Evolutionary conservation across 106 monocot species (phyloP).

Genomic region (Dendrobium chrysotoxum): DNA sequence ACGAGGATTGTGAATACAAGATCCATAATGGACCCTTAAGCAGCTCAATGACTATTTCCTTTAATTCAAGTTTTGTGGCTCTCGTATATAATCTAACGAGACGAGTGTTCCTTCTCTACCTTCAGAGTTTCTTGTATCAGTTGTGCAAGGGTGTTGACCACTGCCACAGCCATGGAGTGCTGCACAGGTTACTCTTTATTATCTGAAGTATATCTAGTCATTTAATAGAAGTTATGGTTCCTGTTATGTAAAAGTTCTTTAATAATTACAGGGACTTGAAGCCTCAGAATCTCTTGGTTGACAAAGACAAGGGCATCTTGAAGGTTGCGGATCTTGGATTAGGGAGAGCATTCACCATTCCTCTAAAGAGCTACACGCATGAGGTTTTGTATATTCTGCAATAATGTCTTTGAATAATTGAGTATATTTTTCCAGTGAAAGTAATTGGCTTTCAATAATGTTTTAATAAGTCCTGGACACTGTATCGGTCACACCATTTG

Average conservation of each 20-base stretch:
- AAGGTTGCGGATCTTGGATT: conserved; percentile 98
- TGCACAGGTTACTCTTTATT: conserved; percentile 65
- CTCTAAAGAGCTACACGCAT: conserved; percentile 95
- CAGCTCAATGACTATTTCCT: too few relatives aligned
- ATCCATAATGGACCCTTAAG: too few relatives aligned
- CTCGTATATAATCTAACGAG: not conserved
- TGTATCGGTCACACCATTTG: not conserved
- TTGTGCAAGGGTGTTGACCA: conserved; percentile 96
- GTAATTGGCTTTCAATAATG: not conserved
- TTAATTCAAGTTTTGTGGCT: not conserved
- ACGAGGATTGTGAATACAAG: not conserved
- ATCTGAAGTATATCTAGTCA: not conserved
- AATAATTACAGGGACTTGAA: conserved; percentile 69
- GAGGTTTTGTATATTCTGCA: conserved; percentile 42
- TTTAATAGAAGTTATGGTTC: not conserved
- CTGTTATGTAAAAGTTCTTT: not conserved
- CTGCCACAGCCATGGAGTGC: conserved; percentile 94
- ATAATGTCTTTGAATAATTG: not conserved
- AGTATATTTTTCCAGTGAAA: not conserved
- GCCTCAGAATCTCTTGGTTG: conserved; percentile 93
- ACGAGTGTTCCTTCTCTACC: not conserved
- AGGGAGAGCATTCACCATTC: conserved; percentile 84
- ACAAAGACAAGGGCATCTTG: conserved; percentile 86
- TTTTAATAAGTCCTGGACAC: not conserved
- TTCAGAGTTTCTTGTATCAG: conserved; percentile 93